Base-by-base conservation (phyloP, 75 land plant genomes). In the Picea glauca region DNA sequence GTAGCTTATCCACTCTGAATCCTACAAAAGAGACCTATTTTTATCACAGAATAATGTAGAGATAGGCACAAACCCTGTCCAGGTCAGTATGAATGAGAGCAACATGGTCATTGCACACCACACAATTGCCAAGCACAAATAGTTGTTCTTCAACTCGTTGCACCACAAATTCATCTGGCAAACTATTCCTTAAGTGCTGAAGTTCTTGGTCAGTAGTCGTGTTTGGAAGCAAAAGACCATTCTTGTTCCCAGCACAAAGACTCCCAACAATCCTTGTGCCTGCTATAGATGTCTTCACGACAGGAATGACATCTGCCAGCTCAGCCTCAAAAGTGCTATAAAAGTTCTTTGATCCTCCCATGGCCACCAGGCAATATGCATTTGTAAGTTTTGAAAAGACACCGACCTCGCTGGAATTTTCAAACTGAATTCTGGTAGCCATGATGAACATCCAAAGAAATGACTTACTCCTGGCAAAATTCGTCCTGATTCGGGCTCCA, bases 191-290 rank as follows among this genome's bases (percentile, higher is more conserved):
- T 76, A 96, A 76, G 80, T 94, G 94, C 63, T 95, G 93, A 56
- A 96, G 90, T 76, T 96, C 99, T 96, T 93, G 99, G 68, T 96
- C 94, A 32, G 99, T 97, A 60, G 99, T 97, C 3, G 91, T 90
- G 76, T 94, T 94, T 2, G 99, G 99, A 60, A 94, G 78, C 1
- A 97, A 90, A 66, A 97, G 90, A 50, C 99, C 99, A 66, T 94
- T 97, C 80, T 93, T 95, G 80, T 95, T 95, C 38, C 98, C 96
- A 79, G 85, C 90, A 90, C 96, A 94, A 60, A 94, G 81, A 2
- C 94, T 89, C 20, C 96, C 96, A 83, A 94, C 87, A 5, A 94
- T 91, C 61, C 94, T 81, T 21, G 96, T 92, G 32, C 94, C 96
- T 58, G 82, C 93, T 76, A 94, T 87, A 11, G 94, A 92, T 21